phyloP scores from a whole-genome alignment of 176 grass and related monocot genomes.

The Oryza rufipogon region DNA sequence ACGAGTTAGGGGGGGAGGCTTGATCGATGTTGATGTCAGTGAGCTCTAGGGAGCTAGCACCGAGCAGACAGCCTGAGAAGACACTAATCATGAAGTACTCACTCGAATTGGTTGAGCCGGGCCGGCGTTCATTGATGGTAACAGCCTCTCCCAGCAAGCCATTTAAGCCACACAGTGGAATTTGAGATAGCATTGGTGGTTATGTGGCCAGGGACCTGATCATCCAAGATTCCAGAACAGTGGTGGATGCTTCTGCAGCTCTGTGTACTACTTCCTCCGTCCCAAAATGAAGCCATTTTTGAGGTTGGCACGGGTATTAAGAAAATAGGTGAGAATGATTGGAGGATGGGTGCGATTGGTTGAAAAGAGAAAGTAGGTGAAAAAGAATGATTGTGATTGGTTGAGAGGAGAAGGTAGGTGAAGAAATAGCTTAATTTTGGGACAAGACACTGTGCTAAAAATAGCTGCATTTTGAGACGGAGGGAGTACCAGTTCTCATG shows the following conservation, averaged over 20 bases:
- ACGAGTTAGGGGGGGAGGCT: constrained; percentile 10
- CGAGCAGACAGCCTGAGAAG: constrained; percentile 29
- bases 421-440: too few relatives aligned
- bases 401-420: too few relatives aligned
- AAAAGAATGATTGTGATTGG: too few relatives aligned
- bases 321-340: too few relatives aligned
- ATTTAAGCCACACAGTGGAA: constrained; percentile 36
- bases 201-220: constrained; percentile 34
- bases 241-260: constrained; percentile 22
- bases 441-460: too few relatives aligned
- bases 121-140: constrained; percentile 40
- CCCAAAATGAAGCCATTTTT: too few relatives aligned
- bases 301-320: too few relatives aligned
- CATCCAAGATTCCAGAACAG: constrained; percentile 26
- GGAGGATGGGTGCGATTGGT: too few relatives aligned
- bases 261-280: constrained; percentile 36
- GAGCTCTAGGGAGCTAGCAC: not conserved
- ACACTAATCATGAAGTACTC: constrained; percentile 33
- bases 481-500: constrained; percentile 31
- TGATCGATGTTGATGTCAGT: not conserved
- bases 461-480: too few relatives aligned
- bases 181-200: constrained; percentile 25
- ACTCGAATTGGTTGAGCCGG: constrained; percentile 37
- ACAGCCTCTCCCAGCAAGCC: constrained; percentile 35
- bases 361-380: too few relatives aligned